Base-by-base conservation (phyloP, 345 rosid species). In the Hibiscus syriacus region DNA sequence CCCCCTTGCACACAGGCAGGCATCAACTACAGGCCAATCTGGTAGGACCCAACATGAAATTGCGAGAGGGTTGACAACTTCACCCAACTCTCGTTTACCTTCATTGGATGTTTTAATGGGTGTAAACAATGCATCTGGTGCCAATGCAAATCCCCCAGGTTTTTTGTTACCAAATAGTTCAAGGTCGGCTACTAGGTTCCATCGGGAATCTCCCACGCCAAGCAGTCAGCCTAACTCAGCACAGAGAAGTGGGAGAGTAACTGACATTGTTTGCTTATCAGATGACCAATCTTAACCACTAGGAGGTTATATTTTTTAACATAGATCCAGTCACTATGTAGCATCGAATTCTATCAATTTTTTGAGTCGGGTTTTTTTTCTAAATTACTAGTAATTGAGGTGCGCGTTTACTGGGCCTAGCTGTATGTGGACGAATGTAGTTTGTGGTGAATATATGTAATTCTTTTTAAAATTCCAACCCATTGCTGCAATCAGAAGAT, bases 261-360 rank as follows among this genome's bases (percentile, higher is more conserved):
- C 68, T 59, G 78, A 55, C 25, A 13, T 87, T 16, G 87, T 87
- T 61, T 85, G 82, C 60, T 78, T 83, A 57, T 83, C 84, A 0
- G 93, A 87, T 55, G 91, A 84, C 41, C 76, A 76, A 79, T 57
- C 76, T 49, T 59, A 6, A 64, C 8, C 38, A 11, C 63, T 6
- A 8, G n/a, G 23, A 57, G 2, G 6, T 2, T 2, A n/a, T 57
- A 12, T 30, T 56, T 2, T 56, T 57, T 29, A 30, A 3, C 41
- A 4, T 27, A 27, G 36, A 55, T 55, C 61, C 29, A 56, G 38
- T 34, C 7, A 56, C n/a, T 56, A 10, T 29, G 39, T 12, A 29
- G 20, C 6, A 22, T 29, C 12, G 2, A 16, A 41, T 41, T 10
- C 46, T 27, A 34, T 55, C 29, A 14, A 17, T 16, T 34, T 34